Base-by-base conservation (phyloP, 495 filamentous ascomycete genomes). In the Penicillium angulare region DNA sequence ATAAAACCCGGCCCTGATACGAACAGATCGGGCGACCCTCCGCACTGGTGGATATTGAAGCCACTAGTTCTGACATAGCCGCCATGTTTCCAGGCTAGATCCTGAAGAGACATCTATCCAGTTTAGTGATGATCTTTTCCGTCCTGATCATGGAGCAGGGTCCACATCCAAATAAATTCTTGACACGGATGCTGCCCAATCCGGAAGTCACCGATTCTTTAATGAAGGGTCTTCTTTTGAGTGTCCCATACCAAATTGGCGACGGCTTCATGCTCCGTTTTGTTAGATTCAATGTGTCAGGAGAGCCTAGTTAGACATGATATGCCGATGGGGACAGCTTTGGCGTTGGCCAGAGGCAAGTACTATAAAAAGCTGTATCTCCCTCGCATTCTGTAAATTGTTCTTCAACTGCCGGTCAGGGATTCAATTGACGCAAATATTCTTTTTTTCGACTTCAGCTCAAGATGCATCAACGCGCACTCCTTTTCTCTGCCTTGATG, bases 401-500 rank as follows among this genome's bases (percentile, higher is more conserved):
- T 44, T 55, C 47, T 60, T 57, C 52, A 65, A 45, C 55, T 67
- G 63, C 65, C 56, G 63, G 65, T 51, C 68, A 68, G 65, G 65
- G 22, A 52, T 49, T 47, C 52, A 33, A 43, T 45, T 48, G 50
- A 44, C 41, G 7, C 47, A 44, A 33, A 24, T 32, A 40, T 56
- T 40, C 49, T n/a, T 47, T 55, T 47, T 22, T 26, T 53, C 22
- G 15, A 46, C 20, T 55, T 23, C 46, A 3, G 17, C 33, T 47
- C 31, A 59, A 47, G 47, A 72, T 72, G 67, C 51, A 64, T 56
- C 65, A 69, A 59, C 63, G 65, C 39, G 54, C 52, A n/a, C 29
- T 65, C 9, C 45, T 60, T 10, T 41, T 63, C 10, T 49, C 60
- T 51, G 63, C 61, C 21, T 49, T 66, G 26, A 43, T 65, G 50